Evolutionary conservation across 1,284 basidiomycete genomes (phyloP), one percentile per base, ranked within the genome.

Genomic region (Ganoderma leucocontextum): DNA sequence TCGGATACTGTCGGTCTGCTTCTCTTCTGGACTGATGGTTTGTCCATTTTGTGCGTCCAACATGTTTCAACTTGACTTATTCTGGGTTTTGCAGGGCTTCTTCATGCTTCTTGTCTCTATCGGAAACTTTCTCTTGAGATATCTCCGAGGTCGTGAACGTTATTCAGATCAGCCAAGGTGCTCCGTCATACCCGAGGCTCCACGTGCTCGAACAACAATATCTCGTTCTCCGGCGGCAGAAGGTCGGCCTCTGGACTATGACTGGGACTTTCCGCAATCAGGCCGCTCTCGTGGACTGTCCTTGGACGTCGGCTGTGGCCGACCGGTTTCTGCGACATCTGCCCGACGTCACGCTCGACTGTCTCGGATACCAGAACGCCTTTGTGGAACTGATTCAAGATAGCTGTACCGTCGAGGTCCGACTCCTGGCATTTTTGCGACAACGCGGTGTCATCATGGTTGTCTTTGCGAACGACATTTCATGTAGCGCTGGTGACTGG

Each of bases 21-120:
- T 72, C n/a, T 69, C 74, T 60, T 76, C 76, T 5, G 69, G 72
- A 19, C 49, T 75, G 38, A 72, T 73, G 75, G 78, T 78, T 33
- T 60, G 75, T 73, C 0, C 39, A 4, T 63, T 60, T 12, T 22
- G 29, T 17, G 41, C 6, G 17, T 22, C 58, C 22, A 25, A 42
- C 39, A 25, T 17, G 39, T 60, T 25, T 60, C 55, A 36, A 35
- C 35, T 5, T 38, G 55, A 60, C 58, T 41, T 39, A 60, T 39
- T 29, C 22, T 39, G 19, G 58, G 4, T 25, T 29, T 29, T 7
- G 25, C 12, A 74, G 73, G 73, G 72, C 52, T 62, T 57, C 5
- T 52, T 71, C 35, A 57, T 72, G 7, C 63, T 72, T 19, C 60
- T 74, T 1, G 58, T 60, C 33, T 71, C 72, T 22, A 41, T 52